Evolutionary conservation across 495 filamentous ascomycete genomes (phyloP), one percentile per base, ranked within the genome.

Genomic region (Trypethelium eluteriae): DNA sequence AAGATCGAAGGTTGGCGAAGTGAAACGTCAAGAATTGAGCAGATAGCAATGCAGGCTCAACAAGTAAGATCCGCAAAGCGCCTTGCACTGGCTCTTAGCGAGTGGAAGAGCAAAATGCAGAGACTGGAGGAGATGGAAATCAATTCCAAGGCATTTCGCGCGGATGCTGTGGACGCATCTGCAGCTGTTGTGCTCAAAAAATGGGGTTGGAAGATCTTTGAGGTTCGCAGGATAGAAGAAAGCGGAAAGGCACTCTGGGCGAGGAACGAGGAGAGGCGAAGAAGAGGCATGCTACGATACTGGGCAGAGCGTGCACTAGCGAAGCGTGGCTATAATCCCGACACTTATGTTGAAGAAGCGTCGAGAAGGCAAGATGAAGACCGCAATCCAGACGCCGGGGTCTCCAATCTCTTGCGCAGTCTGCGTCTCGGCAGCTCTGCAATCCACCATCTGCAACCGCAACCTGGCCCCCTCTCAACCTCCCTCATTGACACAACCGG

Each of bases 131-230:
- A 65, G 69, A 69, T 18, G 71, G 63, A 25, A 62, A 67, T 12
- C 64, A 69, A 32, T 59, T 68, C 39, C 61, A 65, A 62, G 38
- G 36, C 3, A 16, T 70, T 35, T 67, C 69, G 39, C 14, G 53
- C 25, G 36, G 53, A 59, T 59, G 53, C 53, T 36, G 32, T 59
- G 25, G 53, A 59, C 14, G 32, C 53, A 10, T 35, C 14, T 78
- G 41, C 75, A 82, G 64, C 79, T 80, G 68, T 77, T 78, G 14
- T 68, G 12, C 38, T 90, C 10, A 74, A 75, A 2, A 76, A 76
- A 38, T 84, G 84, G 81, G 70, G 65, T 25, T 75, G 78, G 5
- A 82, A 80, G 47, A 69, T 74, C 35, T 72, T 78, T 16, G 78
- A 85, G 70, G 68, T 82, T 2, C 66, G 72, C 49, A 76, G 83